A percentile compares a stretch with the other conserved stretches of the same genome.
phyloP scores from a whole-genome alignment of 306 rosid genomes.

The Castanea mollissima region DNA sequence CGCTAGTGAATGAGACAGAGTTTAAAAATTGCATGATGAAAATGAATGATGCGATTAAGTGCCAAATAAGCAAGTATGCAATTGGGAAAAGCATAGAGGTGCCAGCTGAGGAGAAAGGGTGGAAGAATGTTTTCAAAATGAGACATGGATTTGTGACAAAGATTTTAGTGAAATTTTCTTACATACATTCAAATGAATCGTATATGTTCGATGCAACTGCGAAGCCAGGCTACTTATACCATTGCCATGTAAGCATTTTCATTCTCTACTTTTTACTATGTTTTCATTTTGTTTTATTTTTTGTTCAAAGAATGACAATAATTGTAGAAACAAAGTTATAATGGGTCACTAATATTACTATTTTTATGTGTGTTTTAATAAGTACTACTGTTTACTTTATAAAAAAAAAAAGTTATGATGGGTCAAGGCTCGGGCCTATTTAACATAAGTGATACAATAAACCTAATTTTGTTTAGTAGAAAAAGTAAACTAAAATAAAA shows the following conservation, averaged over 20 bases:
- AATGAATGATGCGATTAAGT: constrained; percentile 57
- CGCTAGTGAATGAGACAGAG: constrained; percentile 40
- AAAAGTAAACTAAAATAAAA: too few relatives aligned
- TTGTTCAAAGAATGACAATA: too few relatives aligned
- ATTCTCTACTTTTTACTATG: background rate
- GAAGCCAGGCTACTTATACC: constrained; percentile 50
- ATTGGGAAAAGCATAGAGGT: constrained; percentile 46
- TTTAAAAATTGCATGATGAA: constrained; percentile 65
- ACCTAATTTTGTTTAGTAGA: too few relatives aligned
- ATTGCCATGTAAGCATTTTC: constrained; percentile 47
- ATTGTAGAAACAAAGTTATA: too few relatives aligned
- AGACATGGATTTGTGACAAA: constrained; percentile 37
- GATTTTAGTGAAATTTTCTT: constrained; percentile 40
- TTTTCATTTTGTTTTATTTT: background rate
- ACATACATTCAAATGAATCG: constrained; percentile 41
- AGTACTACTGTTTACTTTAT: too few relatives aligned
- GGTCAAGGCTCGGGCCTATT: too few relatives aligned
- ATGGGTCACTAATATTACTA: too few relatives aligned
- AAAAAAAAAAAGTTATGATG: too few relatives aligned
- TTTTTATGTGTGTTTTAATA: too few relatives aligned
- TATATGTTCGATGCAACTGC: constrained; percentile 42
- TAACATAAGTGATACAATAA: too few relatives aligned
- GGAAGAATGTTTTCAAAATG: constrained; percentile 62
- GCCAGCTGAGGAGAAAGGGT: constrained; percentile 41
- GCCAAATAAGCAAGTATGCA: constrained; percentile 54